These are phyloP conservation scores for Tolypocladium amazonense DNA, from an alignment of 2,329 filamentous ascomycete genomes.

Conservation along the genomic window DNA sequence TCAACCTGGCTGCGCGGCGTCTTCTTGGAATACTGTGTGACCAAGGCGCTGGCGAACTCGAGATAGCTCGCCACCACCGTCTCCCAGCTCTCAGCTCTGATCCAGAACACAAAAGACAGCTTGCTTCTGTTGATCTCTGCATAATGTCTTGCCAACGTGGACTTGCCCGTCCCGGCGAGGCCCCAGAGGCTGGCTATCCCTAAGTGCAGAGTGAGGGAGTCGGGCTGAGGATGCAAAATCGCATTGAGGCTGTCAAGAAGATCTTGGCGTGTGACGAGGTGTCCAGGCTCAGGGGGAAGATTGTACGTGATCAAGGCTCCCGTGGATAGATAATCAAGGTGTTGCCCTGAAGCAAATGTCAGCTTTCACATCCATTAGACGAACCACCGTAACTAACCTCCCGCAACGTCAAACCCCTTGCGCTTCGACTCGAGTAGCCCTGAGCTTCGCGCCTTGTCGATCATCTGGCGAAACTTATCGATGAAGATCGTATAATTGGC, in stretches of 20 bases:
- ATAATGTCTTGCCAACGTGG: constrained; percentile 13
- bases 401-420: constrained; percentile 7
- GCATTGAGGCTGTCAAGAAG: constrained; percentile 9
- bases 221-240: constrained; percentile 3
- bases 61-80: constrained; percentile 14
- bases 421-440: constrained; percentile 10
- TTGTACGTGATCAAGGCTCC: constrained; percentile 9
- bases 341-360: constrained; percentile 3
- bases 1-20: constrained; percentile 8
- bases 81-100: constrained; percentile 15
- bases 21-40: constrained; percentile 10
- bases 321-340: constrained; percentile 7
- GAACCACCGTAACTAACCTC: constrained; percentile 4
- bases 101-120: constrained; percentile 15
- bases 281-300: constrained; percentile 5
- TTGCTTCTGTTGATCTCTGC: constrained; percentile 9
- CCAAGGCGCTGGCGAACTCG: constrained; percentile 11
- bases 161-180: constrained; percentile 11
- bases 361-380: neutral
- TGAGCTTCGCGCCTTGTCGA: constrained; percentile 5
- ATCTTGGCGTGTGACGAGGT: constrained; percentile 7
- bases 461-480: constrained; percentile 11
- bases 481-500: constrained; percentile 13
- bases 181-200: constrained; percentile 14
- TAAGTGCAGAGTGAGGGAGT: constrained; percentile 5